Percentiles rank a stretch among this genome's conserved stretches.
Conservation (phyloP, 177 flowering plant genomes). For the Telopea speciosissima region DNA sequence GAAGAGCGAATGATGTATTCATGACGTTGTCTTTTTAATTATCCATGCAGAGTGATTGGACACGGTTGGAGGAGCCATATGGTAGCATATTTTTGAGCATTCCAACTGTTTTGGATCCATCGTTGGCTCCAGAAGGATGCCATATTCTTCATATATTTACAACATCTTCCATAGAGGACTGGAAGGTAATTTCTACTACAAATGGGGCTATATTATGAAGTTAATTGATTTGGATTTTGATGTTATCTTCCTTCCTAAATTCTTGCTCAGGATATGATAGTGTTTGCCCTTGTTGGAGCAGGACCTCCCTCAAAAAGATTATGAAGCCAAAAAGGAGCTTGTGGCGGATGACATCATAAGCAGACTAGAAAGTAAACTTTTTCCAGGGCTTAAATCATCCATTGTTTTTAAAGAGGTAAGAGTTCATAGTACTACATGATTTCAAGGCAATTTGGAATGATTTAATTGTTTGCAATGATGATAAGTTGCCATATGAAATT, state of each 20-base stretch:
- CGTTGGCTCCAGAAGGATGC: constrained; percentile 77
- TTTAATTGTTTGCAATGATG: background rate
- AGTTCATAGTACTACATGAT: background rate
- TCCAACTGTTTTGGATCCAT: constrained; percentile 86
- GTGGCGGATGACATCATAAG: constrained; percentile 72
- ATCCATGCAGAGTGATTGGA: constrained; percentile 59
- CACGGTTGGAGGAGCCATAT: constrained; percentile 71
- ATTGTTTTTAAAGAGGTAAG: constrained; percentile 83
- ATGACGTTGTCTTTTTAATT: constrained; percentile 6
- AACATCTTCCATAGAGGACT: constrained; percentile 80
- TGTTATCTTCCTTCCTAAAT: constrained; percentile 1
- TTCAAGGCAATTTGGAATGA: background rate
- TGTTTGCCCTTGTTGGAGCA: constrained; percentile 18
- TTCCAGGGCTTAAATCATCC: constrained; percentile 76
- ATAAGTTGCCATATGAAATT: too few relatives aligned
- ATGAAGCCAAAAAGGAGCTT: constrained; percentile 73
- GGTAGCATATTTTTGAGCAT: constrained; percentile 97
- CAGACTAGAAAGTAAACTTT: constrained; percentile 85
- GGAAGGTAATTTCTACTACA: constrained; percentile 53
- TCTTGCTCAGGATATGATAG: background rate
- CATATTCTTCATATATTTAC: constrained; percentile 96
- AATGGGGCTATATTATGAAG: background rate
- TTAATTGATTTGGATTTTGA: background rate
- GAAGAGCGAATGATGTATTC: background rate
- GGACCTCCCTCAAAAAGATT: constrained; percentile 73